These are phyloP conservation scores for Paratinospora sagittata DNA, from an alignment of 164 flowering plant species.

Conservation along the genomic window DNA sequence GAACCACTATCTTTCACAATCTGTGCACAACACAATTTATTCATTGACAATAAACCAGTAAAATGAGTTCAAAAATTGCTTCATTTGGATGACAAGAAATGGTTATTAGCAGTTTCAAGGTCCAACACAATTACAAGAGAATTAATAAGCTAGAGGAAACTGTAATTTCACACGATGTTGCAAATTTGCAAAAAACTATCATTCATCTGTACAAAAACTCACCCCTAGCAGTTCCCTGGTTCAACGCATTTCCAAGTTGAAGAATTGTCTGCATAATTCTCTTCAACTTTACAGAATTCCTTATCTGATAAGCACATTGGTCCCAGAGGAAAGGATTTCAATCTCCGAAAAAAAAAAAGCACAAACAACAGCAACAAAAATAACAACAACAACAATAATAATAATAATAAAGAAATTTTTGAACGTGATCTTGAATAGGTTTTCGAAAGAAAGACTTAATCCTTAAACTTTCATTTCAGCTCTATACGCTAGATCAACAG, in stretches of 20 bases:
- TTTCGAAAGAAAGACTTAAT: background rate
- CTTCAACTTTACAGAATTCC: conserved; percentile 67
- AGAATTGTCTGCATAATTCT: conserved; percentile 92
- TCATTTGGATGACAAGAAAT: too few species aligned
- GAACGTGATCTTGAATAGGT: conserved; percentile 21
- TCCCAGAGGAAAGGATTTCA: conserved; percentile 9
- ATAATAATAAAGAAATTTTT: background rate
- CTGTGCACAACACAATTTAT: too few species aligned
- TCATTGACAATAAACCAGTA: too few species aligned
- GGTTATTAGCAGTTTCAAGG: too few species aligned
- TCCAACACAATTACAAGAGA: background rate
- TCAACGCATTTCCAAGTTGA: conserved; percentile 88
- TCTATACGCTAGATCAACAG: background rate
- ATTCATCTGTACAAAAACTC: conserved; percentile 19
- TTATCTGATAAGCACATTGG: conserved; percentile 44
- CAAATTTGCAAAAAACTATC: background rate
- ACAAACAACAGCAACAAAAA: conserved; percentile 3
- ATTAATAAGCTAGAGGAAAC: background rate
- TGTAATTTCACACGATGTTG: background rate
- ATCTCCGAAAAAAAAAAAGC: conserved; percentile 4
- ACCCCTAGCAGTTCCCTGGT: conserved; percentile 98
- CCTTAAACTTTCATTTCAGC: background rate
- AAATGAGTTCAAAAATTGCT: too few species aligned
- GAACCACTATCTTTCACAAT: too few species aligned
- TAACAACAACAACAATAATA: background rate